These are phyloP conservation scores for Cyclanthera cordifolia DNA, from an alignment of 306 rosid species.

Conservation along the genomic window DNA sequence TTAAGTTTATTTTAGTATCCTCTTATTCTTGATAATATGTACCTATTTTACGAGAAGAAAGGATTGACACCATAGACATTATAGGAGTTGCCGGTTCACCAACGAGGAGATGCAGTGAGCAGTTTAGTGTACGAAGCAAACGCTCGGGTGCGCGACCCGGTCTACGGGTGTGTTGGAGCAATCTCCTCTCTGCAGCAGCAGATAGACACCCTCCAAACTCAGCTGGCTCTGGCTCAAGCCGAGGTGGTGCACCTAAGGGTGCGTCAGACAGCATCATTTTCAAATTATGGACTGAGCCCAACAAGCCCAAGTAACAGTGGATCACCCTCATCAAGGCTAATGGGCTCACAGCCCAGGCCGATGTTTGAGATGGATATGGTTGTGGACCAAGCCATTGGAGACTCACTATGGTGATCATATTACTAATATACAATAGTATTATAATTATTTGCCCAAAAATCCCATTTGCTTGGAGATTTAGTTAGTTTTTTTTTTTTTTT, in stretches of 20 bases:
- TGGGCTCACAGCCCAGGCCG: constrained; percentile 42
- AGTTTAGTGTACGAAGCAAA: constrained; percentile 88
- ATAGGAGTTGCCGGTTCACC: constrained; percentile 64
- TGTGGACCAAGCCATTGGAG: constrained; percentile 42
- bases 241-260: constrained; percentile 71
- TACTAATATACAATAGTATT: background rate
- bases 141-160: constrained; percentile 78
- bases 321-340: constrained; percentile 41
- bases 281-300: constrained; percentile 37
- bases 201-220: constrained; percentile 57
- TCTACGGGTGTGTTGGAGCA: constrained; percentile 81
- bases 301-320: constrained; percentile 49
- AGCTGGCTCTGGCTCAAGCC: constrained; percentile 76
- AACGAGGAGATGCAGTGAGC: constrained; percentile 79
- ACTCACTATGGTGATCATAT: constrained; percentile 41
- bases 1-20: no score
- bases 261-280: constrained; percentile 29
- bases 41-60: background rate
- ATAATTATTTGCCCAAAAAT: background rate
- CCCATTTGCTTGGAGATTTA: constrained; percentile 10
- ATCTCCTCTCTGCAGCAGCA: constrained; percentile 71
- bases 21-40: no score
- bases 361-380: constrained; percentile 48
- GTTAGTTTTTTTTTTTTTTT: background rate
- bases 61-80: background rate